These are phyloP conservation scores for Oemleria cerasiformis DNA, from an alignment of 306 rosid genomes.

Conservation along the genomic window DNA sequence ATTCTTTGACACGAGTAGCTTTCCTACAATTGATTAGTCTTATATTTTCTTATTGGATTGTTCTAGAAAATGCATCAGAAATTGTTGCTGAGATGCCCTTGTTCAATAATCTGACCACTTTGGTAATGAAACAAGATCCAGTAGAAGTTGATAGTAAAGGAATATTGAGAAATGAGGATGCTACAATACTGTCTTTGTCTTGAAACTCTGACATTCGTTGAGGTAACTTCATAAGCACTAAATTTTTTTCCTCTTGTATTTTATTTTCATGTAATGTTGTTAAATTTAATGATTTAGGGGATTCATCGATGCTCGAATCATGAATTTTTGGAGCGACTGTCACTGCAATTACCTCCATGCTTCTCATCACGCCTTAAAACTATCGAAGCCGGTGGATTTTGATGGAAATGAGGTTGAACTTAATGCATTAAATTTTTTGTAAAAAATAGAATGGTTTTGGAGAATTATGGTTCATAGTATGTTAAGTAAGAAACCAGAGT, in stretches of 20 bases:
- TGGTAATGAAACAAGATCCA: background rate
- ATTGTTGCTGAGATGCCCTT: background rate
- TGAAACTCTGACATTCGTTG: background rate
- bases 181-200: background rate
- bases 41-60: background rate
- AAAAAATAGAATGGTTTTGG: background rate
- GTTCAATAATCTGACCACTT: background rate
- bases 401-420: background rate
- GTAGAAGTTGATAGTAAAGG: background rate
- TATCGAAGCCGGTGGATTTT: background rate
- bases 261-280: background rate
- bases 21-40: background rate
- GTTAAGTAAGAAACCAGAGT: no score
- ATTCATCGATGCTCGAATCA: background rate
- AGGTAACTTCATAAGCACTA: background rate
- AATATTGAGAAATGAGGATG: background rate
- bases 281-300: background rate
- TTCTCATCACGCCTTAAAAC: background rate
- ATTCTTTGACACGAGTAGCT: background rate
- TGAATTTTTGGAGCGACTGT: background rate
- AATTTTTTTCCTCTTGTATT: background rate
- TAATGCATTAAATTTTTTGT: background rate
- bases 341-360: background rate
- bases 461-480: constrained; percentile 1
- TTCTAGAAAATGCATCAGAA: background rate